phyloP scores from a whole-genome alignment of 441 rosid genomes.

The Eruca vesicaria region DNA sequence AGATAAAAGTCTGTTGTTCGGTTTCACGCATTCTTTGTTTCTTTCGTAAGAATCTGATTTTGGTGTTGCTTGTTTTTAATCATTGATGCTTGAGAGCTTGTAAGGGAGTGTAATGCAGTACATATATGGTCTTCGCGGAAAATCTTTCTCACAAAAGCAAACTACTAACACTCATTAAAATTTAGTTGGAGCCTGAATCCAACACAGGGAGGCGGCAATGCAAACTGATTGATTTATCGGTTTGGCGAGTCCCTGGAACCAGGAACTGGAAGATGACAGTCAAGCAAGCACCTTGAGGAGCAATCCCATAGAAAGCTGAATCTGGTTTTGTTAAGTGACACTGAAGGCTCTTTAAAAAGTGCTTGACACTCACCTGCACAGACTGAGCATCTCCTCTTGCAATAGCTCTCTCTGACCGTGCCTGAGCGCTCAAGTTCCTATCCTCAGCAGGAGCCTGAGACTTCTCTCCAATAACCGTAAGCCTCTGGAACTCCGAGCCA shows the following conservation, averaged over 20 bases:
- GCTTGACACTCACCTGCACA: constrained; percentile 79
- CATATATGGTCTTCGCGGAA: not conserved
- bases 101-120: not conserved
- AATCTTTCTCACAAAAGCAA: constrained; percentile 21
- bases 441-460: constrained; percentile 71
- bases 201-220: constrained; percentile 91
- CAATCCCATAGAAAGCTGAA: constrained; percentile 86
- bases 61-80: not conserved
- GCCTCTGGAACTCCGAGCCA: constrained; percentile 73
- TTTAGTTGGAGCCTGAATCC: constrained; percentile 66
- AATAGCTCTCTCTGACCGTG: constrained; percentile 73
- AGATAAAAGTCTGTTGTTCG: not conserved
- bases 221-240: constrained; percentile 84
- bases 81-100: not conserved
- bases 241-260: constrained; percentile 73
- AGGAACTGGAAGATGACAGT: constrained; percentile 91
- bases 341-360: constrained; percentile 83
- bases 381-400: constrained; percentile 71
- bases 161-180: constrained; percentile 1
- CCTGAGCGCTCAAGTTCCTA: constrained; percentile 61
- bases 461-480: constrained; percentile 78
- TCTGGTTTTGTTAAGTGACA: constrained; percentile 85
- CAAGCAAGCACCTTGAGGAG: constrained; percentile 69
- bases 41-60: not conserved
- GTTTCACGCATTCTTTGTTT: not conserved